Evolutionary conservation across 371 early-diverging fungal genomes (phyloP), one percentile per base, ranked within the genome.

Genomic region (Haplosporangium sp.): DNA sequence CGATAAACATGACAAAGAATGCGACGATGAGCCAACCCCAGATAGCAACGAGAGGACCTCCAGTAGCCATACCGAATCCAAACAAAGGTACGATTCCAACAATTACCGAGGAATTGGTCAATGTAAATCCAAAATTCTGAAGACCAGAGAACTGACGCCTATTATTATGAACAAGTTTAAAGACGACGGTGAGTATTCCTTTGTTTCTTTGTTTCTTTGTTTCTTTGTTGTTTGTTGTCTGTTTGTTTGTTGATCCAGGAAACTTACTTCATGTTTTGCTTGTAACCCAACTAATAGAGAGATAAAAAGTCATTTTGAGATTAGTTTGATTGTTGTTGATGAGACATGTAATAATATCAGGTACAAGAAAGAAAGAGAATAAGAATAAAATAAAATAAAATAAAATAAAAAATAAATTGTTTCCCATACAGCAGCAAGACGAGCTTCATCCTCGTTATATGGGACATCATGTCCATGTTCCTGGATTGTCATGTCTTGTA

Each of bases 1-100:
- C 93, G 38, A 92, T 88, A 17, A 87, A 73, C 82, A 90, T 86
- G 4, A 90, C 89, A 65, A 91, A 88, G 57, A 83, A 67, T 20
- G 76, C 76, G 50, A 82, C 82, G 38, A 94, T 66, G 50, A 92
- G 65, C 94, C 94, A 92, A 10, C 92, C 92, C 91, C 91, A 94
- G 45, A 91, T 89, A 17, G 89, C 86, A 34, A 86, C 89, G 48
- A 89, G 76, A 27, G 93, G 90, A 2, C 94, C 94, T 62, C 91
- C 91, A 37, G 86, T 78, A 15, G 60, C 68, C 86, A 93, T 83
- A 34, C 90, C 90, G 63, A 85, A 86, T 15, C 88, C 88, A 82
- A 85, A 90, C 76, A 91, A 77, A n/a, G 82, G 82, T 1, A 75
- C 67, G 39, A 82, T 75, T 15, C 82, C 82, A 38, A 75, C 69